Conservation (phyloP, 257 asterid species). For the Voacanga thouarsii region DNA sequence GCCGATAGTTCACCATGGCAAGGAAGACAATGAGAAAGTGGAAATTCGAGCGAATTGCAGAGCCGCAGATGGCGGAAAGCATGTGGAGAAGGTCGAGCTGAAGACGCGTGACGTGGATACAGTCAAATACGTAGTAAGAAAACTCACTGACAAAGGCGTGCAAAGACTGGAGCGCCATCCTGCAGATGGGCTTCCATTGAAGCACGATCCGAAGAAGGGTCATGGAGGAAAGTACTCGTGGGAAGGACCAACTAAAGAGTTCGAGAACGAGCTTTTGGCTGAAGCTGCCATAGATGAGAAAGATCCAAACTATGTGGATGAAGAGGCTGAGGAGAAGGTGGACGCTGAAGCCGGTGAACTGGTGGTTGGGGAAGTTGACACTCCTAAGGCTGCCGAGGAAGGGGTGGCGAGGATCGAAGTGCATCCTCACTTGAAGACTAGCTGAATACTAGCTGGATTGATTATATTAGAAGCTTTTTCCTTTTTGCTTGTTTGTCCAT, state of each 20-base stretch:
- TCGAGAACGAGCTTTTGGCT: conserved; percentile 29
- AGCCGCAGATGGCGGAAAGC: conserved; percentile 46
- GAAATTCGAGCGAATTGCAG: conserved; percentile 45
- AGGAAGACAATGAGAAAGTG: conserved; percentile 29
- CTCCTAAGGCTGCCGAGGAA: conserved; percentile 42
- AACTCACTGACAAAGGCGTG: conserved; percentile 49
- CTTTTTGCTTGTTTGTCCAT: no score
- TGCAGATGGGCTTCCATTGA: conserved; percentile 65
- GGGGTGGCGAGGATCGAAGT: conserved; percentile 58
- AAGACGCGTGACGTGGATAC: conserved; percentile 41
- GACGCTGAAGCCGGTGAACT: conserved; percentile 12
- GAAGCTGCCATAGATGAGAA: conserved; percentile 49
- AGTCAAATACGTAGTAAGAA: conserved; percentile 42
- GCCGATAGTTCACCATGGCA: conserved; percentile 36
- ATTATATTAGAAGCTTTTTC: background rate
- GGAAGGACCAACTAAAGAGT: conserved; percentile 64
- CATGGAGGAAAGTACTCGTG: conserved; percentile 77
- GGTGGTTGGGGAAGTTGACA: conserved; percentile 55
- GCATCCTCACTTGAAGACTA: conserved; percentile 37
- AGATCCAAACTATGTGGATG: conserved; percentile 60
- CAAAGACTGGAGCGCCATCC: conserved; percentile 71
- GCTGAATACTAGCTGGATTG: conserved; percentile 1
- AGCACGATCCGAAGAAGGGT: conserved; percentile 72
- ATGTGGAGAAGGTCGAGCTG: conserved; percentile 44
- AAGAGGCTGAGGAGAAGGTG: conserved; percentile 6